Percentiles rank a stretch among this genome's conserved stretches.
phyloP scores from a whole-genome alignment of 495 filamentous ascomycete species.

The Daldinia bambusicola region DNA sequence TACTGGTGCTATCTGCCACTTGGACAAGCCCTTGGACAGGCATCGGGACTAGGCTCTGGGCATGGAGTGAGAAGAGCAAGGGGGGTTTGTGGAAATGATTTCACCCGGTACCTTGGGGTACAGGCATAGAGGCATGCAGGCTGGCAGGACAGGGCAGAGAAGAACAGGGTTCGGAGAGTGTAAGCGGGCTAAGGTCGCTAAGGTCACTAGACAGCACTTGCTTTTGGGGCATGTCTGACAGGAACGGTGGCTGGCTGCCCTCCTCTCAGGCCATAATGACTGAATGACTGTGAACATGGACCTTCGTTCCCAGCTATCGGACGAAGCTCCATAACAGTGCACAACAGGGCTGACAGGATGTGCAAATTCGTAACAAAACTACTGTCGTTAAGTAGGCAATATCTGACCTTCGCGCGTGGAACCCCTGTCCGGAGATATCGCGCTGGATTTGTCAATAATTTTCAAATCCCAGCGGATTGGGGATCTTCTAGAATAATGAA shows the following conservation, averaged over 20 bases:
- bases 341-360: slow-evolving; percentile 41
- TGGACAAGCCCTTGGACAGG: slow-evolving; percentile 23
- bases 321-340: slow-evolving; percentile 39
- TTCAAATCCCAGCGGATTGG: slow-evolving; percentile 30
- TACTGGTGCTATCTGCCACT: slow-evolving; percentile 21
- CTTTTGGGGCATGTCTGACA: slow-evolving; percentile 40
- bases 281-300: slow-evolving; percentile 12
- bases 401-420: slow-evolving; percentile 47
- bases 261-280: slow-evolving; percentile 26
- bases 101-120: slow-evolving; percentile 16
- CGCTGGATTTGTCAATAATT: slow-evolving; percentile 35
- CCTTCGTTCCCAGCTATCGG: slow-evolving; percentile 19
- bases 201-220: slow-evolving; percentile 33
- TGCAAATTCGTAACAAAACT: slow-evolving; percentile 16
- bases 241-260: slow-evolving; percentile 42
- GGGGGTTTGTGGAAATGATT: slow-evolving; percentile 27
- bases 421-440: slow-evolving; percentile 38
- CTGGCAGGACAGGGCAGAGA: background rate
- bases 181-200: slow-evolving; percentile 34
- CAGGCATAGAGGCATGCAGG: background rate
- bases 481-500: slow-evolving; percentile 42
- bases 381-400: slow-evolving; percentile 24
- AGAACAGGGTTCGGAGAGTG: slow-evolving; percentile 10
- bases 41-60: slow-evolving; percentile 24
- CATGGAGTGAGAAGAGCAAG: slow-evolving; percentile 13